Base-by-base conservation (phyloP, 768 basidiomycete genomes). In the Neoboletus brunneissimus region DNA sequence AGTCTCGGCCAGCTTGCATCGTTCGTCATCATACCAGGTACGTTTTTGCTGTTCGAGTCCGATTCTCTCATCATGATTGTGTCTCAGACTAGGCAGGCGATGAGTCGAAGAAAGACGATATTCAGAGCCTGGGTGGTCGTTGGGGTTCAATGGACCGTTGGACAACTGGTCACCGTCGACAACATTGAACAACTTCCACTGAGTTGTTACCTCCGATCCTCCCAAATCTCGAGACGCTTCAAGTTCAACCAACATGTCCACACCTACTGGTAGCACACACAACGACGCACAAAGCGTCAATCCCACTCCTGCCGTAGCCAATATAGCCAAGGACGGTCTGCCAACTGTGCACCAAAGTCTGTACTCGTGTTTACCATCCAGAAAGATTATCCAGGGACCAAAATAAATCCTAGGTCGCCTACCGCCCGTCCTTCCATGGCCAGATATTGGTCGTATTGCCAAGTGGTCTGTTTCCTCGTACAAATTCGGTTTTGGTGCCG, bases 401-500 rank as follows among this genome's bases (percentile, higher is more conserved):
- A 59, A 51, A 20, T 6, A 15, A 9, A 29, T 37, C 23, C 16
- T 34, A 66, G 74, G 67, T 50, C 79, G 77, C 55, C 72, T 61
- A 11, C 76, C 82, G 13, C 86, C 86, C 9, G 56, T 69, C 48
- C 75, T 88, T 8, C 83, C 81, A 0, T 89, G 83, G 84, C 91
- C 89, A 23, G 88, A 92, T 70, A 91, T 99, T 51, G 94, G 94
- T 10, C 79, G 84, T 42, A 82, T 91, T 34, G 97, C 91, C 43
- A 88, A 88, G 64, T 99, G 96, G 97, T 89, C 92, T 12, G 96
- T 98, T 4, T 98, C 95, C 13, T 94, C 91, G 0, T 93, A 84
- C 75, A 99, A 99, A 71, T 97, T 95, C 59, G 95, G 95, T 1
- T 98, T 95, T 69, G 94, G 96, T 9, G 86, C 93, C 38, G 94